phyloP scores from a whole-genome alignment of 768 basidiomycete genomes.

The Boletus reticulatus region DNA sequence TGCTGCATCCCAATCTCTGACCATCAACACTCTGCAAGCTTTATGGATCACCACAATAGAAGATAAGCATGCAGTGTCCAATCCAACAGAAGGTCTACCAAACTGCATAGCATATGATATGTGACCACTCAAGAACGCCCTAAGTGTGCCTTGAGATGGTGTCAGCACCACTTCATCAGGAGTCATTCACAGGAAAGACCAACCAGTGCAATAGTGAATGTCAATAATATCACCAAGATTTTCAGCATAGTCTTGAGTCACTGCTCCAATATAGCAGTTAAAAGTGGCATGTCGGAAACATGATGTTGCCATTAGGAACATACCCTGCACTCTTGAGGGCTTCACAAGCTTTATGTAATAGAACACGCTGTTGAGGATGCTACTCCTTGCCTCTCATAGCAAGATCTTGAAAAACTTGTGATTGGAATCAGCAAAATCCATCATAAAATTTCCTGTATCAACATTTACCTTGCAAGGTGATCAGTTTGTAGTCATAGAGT shows the following conservation, averaged over 20 bases:
- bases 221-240: conserved; percentile 63
- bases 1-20: conserved; percentile 63
- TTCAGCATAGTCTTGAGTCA: conserved; percentile 67
- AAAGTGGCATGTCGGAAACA: conserved; percentile 52
- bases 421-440: conserved; percentile 59
- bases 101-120: conserved; percentile 68
- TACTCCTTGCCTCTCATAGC: conserved; percentile 69
- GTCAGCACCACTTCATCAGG: neutral
- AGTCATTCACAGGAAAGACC: conserved; percentile 11
- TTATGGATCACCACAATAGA: conserved; percentile 67
- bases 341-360: conserved; percentile 64
- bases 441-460: conserved; percentile 62
- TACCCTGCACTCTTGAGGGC: conserved; percentile 73
- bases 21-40: conserved; percentile 61
- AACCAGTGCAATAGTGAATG: conserved; percentile 70
- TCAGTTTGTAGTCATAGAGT: conserved; percentile 25
- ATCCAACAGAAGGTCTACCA: conserved; percentile 66
- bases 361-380: conserved; percentile 73
- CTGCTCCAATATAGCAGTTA: conserved; percentile 66
- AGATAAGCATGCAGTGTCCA: conserved; percentile 77
- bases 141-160: conserved; percentile 50
- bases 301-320: conserved; percentile 54
- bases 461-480: conserved; percentile 47
- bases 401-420: conserved; percentile 70
- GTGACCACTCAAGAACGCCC: conserved; percentile 67